Conservation (phyloP, 805 yeast species). For the Danielozyma ontarioensis region DNA sequence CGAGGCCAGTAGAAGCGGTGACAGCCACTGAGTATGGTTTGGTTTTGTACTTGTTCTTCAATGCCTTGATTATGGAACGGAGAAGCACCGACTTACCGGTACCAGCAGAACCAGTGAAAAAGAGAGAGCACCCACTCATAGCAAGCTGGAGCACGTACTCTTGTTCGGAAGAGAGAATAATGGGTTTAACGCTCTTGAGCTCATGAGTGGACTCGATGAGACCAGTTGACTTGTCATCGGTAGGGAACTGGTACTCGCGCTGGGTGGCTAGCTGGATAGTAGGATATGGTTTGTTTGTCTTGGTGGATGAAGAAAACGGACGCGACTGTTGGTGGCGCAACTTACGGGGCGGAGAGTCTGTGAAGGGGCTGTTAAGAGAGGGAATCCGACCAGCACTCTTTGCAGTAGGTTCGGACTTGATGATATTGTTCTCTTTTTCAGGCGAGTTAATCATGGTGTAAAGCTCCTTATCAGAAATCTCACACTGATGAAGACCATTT, state of each 20-base stretch:
- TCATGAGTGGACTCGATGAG: conserved; percentile 1
- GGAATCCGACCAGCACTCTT: too few species aligned
- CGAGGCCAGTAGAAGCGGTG: conserved; percentile 82
- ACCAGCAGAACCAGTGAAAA: conserved; percentile 97
- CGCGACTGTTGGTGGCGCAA: conserved; percentile 1
- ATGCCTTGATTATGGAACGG: conserved; percentile 51
- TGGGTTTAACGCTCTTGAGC: conserved; percentile 29
- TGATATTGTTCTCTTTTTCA: too few species aligned
- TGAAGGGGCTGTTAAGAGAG: too few species aligned
- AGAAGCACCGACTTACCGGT: conserved; percentile 94
- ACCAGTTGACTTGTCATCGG: conserved; percentile 1
- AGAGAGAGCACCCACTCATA: conserved; percentile 59
- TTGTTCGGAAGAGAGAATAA: conserved; percentile 51
- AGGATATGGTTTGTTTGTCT: conserved; percentile 10
- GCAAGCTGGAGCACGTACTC: conserved; percentile 61
- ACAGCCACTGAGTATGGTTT: conserved; percentile 52
- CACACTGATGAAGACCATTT: background rate
- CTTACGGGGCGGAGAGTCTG: background rate
- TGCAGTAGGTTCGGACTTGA: too few species aligned
- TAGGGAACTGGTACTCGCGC: conserved; percentile 3
- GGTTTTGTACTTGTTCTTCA: conserved; percentile 40
- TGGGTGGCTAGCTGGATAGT: conserved; percentile 28
- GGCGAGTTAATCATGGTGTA: background rate
- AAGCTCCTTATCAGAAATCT: background rate
- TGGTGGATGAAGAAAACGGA: conserved; percentile 5